phyloP scores from a whole-genome alignment of 2,329 filamentous ascomycete species.

The Domatiomyces catenatus region DNA sequence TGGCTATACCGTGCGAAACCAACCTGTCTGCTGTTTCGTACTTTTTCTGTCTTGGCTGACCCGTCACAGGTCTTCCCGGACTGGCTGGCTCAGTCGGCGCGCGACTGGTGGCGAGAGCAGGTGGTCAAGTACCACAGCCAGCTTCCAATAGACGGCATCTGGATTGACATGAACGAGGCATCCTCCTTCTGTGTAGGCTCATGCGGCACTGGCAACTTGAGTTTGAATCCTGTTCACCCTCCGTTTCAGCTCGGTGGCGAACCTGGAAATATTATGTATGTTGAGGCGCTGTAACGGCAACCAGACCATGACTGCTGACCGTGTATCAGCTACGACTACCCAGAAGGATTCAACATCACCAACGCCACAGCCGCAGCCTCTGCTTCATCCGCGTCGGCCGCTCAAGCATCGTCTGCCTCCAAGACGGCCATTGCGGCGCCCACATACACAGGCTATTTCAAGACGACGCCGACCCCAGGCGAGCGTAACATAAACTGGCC shows the following conservation, averaged over 20 bases:
- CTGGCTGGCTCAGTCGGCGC: slow-evolving; percentile 43
- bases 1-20: slow-evolving; percentile 32
- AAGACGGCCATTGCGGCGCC: slow-evolving; percentile 21
- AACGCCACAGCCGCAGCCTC: slow-evolving; percentile 52
- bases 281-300: too few relatives aligned
- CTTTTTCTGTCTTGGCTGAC: background rate
- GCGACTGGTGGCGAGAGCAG: slow-evolving; percentile 44
- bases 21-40: background rate
- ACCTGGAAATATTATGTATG: slow-evolving; percentile 37
- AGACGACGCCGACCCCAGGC: slow-evolving; percentile 47
- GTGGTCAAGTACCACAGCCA: slow-evolving; percentile 38
- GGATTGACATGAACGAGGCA: slow-evolving; percentile 49
- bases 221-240: slow-evolving; percentile 53
- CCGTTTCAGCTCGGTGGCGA: slow-evolving; percentile 51
- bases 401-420: slow-evolving; percentile 31
- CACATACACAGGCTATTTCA: slow-evolving; percentile 35
- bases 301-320: background rate
- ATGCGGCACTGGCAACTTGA: slow-evolving; percentile 51
- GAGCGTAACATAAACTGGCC: slow-evolving; percentile 55
- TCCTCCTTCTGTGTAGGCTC: slow-evolving; percentile 55
- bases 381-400: slow-evolving; percentile 39
- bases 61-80: slow-evolving; percentile 37
- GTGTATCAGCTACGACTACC: slow-evolving; percentile 36
- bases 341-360: slow-evolving; percentile 53
- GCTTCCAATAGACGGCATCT: slow-evolving; percentile 38